Percentiles rank a stretch among this genome's conserved stretches.
Evolutionary conservation across 179 eudicot species (phyloP).

Genomic region (Monotropa hypopitys): DNA sequence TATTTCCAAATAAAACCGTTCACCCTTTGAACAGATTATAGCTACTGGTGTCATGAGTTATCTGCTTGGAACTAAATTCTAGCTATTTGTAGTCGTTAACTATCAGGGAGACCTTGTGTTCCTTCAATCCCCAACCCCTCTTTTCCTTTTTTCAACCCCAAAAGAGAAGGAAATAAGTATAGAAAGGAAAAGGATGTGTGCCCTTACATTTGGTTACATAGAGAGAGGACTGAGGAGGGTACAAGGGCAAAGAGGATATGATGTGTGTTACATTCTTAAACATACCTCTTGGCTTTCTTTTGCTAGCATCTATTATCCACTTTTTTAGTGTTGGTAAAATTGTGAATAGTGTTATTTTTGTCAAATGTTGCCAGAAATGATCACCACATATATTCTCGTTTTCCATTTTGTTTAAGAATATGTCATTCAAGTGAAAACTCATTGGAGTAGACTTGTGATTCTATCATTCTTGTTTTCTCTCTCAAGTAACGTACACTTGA

Average conservation of each 20-base stretch:
- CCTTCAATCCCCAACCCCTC: not conserved
- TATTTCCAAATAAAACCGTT: no score
- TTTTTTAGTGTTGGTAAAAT: not conserved
- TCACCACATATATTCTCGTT: not conserved
- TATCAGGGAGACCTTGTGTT: not conserved
- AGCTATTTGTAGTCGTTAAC: not conserved
- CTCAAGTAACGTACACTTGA: not conserved
- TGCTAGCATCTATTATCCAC: not conserved
- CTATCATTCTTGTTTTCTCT: not conserved
- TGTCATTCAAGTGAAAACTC: not conserved
- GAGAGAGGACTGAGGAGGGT: not conserved
- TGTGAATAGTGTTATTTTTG: not conserved
- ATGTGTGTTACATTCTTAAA: not conserved
- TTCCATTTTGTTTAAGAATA: not conserved
- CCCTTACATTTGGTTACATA: not conserved
- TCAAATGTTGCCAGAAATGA: not conserved
- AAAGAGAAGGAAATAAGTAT: not conserved
- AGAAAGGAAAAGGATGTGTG: not conserved
- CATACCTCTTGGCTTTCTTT: not conserved
- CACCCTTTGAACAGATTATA: not conserved
- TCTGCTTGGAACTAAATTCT: not conserved
- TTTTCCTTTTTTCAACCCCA: not conserved
- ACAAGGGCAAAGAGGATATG: not conserved
- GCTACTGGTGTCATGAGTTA: not conserved
- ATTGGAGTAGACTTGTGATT: not conserved